These are phyloP conservation scores for Chenopodium album DNA, from an alignment of 148 eudicot genomes.

Conservation along the genomic window DNA sequence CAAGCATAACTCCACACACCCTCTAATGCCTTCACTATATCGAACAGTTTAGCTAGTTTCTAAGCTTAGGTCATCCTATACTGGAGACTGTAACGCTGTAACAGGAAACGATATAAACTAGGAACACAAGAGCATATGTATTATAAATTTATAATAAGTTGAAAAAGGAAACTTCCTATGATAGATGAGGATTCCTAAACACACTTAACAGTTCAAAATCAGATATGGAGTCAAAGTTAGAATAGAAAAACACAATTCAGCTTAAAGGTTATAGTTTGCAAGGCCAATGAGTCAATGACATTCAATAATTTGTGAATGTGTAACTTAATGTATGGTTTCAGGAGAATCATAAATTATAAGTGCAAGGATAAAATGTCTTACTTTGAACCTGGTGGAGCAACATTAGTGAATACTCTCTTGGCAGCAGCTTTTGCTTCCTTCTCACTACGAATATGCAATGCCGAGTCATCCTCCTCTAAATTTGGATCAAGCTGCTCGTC, in stretches of 20 bases:
- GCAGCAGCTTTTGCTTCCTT: constrained; percentile 71
- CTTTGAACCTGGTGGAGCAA: constrained; percentile 65
- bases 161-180: background rate
- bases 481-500: constrained; percentile 58
- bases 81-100: background rate
- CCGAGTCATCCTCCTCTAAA: constrained; percentile 53
- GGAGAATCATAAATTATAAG: background rate
- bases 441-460: constrained; percentile 59
- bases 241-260: background rate
- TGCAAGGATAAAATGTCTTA: constrained; percentile 20
- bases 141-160: too few relatives aligned
- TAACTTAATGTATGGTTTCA: background rate
- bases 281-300: background rate
- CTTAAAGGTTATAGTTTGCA: background rate
- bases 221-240: background rate
- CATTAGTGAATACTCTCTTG: constrained; percentile 58
- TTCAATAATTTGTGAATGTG: background rate
- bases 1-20: background rate
- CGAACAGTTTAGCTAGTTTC: background rate
- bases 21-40: background rate
- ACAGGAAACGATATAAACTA: background rate
- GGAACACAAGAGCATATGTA: background rate
- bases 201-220: background rate
- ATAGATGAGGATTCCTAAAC: background rate
- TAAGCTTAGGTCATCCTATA: background rate